Conservation (phyloP, 495 filamentous ascomycete genomes). For the Rusavskia elegans region DNA sequence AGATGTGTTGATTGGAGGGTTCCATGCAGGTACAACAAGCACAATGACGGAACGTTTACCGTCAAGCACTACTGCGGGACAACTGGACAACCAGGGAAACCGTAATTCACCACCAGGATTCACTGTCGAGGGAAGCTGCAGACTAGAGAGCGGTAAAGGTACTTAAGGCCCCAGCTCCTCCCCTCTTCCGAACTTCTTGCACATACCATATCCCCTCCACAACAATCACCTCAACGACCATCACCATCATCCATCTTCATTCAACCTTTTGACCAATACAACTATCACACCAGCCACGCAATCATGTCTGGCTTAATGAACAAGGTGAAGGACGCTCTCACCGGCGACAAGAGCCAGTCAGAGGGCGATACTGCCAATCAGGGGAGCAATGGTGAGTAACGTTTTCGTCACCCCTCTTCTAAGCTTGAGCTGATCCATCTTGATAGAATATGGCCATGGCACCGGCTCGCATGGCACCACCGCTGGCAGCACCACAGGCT, state of each 20-base stretch:
- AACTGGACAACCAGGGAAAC: background rate
- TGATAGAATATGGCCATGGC: background rate
- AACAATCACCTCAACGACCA: background rate
- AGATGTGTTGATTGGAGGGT: background rate
- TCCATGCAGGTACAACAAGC: background rate
- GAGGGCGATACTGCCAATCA: conserved; percentile 1
- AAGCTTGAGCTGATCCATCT: background rate
- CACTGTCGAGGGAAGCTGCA: background rate
- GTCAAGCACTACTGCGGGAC: background rate
- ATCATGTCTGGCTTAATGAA: conserved; percentile 54
- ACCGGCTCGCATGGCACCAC: background rate
- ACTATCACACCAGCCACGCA: conserved; percentile 1
- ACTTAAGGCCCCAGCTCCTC: background rate
- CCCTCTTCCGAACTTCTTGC: background rate
- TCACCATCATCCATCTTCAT: background rate
- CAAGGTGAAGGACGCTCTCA: conserved; percentile 59
- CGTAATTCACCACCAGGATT: background rate
- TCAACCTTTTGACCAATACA: background rate
- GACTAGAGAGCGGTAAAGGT: background rate
- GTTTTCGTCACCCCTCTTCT: background rate
- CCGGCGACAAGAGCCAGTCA: conserved; percentile 21
- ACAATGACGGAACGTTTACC: background rate
- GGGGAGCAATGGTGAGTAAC: conserved; percentile 7
- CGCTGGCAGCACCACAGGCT: background rate
- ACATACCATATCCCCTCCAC: background rate